phyloP scores from a whole-genome alignment of 257 asterid species.

The Oldenlandia corymbosa region DNA sequence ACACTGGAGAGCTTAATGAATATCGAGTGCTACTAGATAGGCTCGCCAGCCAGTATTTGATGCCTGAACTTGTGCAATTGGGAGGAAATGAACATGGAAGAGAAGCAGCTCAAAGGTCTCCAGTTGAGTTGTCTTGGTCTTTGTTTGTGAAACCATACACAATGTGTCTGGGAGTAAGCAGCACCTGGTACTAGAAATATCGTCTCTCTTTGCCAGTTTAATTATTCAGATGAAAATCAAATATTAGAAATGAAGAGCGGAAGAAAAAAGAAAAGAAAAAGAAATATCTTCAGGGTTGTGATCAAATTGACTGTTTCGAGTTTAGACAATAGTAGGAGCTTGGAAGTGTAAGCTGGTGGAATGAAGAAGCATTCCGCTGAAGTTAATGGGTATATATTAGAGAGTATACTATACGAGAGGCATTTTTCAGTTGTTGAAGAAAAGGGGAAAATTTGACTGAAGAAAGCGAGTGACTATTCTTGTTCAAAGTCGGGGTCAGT shows the following conservation, averaged over 20 bases:
- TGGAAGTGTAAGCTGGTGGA: too few species aligned
- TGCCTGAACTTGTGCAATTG: not conserved
- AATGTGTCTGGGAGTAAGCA: not conserved
- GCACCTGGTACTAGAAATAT: not conserved
- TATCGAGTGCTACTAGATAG: not conserved
- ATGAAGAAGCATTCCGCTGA: too few species aligned
- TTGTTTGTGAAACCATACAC: conserved; percentile 10
- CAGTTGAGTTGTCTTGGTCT: not conserved
- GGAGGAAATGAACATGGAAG: conserved; percentile 2
- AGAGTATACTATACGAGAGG: not conserved
- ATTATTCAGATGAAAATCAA: not conserved
- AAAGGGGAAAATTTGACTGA: conserved; percentile 26
- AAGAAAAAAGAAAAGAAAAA: not conserved
- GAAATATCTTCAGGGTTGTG: not conserved
- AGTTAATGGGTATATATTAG: too few species aligned
- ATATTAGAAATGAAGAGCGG: too few species aligned
- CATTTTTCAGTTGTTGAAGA: conserved; percentile 7
- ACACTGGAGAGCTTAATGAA: not conserved
- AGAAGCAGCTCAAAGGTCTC: not conserved
- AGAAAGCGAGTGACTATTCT: conserved; percentile 15
- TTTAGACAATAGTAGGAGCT: too few species aligned
- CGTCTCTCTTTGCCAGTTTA: not conserved
- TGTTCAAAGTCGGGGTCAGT: conserved; percentile 36
- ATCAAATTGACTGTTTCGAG: not conserved
- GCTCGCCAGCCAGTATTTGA: not conserved